Conservation (phyloP, 306 rosid species). For the Dicorynia guianensis region DNA sequence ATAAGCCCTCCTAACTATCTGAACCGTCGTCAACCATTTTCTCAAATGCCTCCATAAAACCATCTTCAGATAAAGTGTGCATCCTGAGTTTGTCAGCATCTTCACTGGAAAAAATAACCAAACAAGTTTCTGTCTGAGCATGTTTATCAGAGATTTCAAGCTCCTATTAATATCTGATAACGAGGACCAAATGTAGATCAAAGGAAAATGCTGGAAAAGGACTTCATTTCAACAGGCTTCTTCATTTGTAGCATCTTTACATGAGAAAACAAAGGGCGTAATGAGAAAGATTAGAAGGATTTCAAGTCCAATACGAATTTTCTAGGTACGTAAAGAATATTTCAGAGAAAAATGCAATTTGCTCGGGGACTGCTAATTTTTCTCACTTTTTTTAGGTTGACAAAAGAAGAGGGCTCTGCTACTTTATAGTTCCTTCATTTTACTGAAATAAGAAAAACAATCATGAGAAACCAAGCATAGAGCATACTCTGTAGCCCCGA, state of each 20-base stretch:
- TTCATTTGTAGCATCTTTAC: constrained; percentile 19
- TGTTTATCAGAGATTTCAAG: neutral
- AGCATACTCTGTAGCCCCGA: constrained; percentile 93
- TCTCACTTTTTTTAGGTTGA: too few relatives aligned
- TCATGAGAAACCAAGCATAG: constrained; percentile 34
- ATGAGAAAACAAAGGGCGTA: neutral
- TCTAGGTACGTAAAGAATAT: neutral
- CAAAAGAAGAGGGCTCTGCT: neutral
- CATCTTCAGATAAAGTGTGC: constrained; percentile 80
- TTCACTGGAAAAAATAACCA: constrained; percentile 60
- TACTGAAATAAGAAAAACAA: constrained; percentile 4
- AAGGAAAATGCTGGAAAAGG: neutral
- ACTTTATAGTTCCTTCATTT: neutral
- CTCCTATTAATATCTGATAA: constrained; percentile 4
- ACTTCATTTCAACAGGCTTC: constrained; percentile 15
- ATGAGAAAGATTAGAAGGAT: neutral
- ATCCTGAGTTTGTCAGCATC: constrained; percentile 82
- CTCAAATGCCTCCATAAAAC: constrained; percentile 79
- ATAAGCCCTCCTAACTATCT: constrained; percentile 64
- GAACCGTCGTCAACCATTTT: constrained; percentile 77
- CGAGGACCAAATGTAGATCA: neutral
- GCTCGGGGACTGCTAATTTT: too few relatives aligned
- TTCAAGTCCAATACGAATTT: neutral
- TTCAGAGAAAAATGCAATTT: too few relatives aligned
- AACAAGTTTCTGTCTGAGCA: constrained; percentile 24